phyloP scores from a whole-genome alignment of 1,139 yeast genomes.

The Pneumocystis jirovecii region DNA sequence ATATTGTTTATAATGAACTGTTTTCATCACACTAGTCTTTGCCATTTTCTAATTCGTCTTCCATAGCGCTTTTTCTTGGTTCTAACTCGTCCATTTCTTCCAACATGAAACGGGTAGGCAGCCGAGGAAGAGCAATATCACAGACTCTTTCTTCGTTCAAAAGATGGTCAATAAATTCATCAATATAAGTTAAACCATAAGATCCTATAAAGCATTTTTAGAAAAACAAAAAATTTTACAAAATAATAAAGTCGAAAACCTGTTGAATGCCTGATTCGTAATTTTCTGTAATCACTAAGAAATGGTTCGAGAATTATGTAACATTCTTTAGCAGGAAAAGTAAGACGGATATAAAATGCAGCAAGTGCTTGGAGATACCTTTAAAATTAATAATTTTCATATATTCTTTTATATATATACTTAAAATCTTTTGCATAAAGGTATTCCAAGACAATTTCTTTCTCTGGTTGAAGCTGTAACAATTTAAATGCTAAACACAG shows the following conservation, averaged over 20 bases:
- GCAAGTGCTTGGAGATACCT: slow-evolving; percentile 42
- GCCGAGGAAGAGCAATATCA: slow-evolving; percentile 47
- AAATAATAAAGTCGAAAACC: not conserved
- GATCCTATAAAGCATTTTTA: slow-evolving; percentile 22
- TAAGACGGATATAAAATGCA: slow-evolving; percentile 43
- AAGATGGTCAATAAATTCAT: slow-evolving; percentile 44
- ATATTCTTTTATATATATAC: slow-evolving; percentile 18
- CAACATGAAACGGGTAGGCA: slow-evolving; percentile 30
- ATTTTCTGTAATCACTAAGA: slow-evolving; percentile 41
- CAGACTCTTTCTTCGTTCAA: slow-evolving; percentile 37
- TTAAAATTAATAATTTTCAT: not conserved
- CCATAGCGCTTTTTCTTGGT: slow-evolving; percentile 24
- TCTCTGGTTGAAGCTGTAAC: slow-evolving; percentile 46
- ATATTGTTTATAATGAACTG: slow-evolving; percentile 9
- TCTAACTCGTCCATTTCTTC: slow-evolving; percentile 29
- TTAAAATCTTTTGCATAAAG: slow-evolving; percentile 47
- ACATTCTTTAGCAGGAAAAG: slow-evolving; percentile 32
- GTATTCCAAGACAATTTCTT: slow-evolving; percentile 38
- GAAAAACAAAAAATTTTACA: not conserved
- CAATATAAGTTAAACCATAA: slow-evolving; percentile 32
- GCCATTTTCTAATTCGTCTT: slow-evolving; percentile 19
- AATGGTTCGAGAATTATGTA: slow-evolving; percentile 39
- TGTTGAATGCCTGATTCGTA: slow-evolving; percentile 24
- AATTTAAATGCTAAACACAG: slow-evolving; percentile 48
- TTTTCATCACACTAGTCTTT: slow-evolving; percentile 10